phyloP scores from a whole-genome alignment of 2,329 filamentous ascomycete species.

The Epichloe scottii region DNA sequence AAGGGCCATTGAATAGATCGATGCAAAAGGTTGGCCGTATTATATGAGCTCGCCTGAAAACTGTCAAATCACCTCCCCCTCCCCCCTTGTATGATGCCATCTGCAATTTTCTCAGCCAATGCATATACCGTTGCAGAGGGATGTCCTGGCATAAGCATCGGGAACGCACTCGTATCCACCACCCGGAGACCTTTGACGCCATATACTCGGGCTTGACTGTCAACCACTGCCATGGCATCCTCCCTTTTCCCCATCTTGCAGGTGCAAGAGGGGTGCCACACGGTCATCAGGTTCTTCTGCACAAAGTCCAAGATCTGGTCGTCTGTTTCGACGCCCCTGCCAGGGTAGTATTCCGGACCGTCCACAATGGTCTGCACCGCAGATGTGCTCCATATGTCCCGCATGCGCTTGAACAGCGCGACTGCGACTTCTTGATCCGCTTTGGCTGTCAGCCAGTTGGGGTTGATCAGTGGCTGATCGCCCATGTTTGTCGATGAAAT shows the following conservation, averaged over 20 bases:
- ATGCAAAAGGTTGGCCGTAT: too few relatives aligned
- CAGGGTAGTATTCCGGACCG: constrained; percentile 25
- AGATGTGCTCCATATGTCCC: constrained; percentile 20
- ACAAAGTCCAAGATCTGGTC: constrained; percentile 26
- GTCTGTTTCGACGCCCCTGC: constrained; percentile 25
- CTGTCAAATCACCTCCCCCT: neutral
- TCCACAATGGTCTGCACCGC: constrained; percentile 18
- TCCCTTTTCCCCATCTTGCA: constrained; percentile 22
- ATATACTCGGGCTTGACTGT: constrained; percentile 18
- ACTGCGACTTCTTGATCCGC: constrained; percentile 31
- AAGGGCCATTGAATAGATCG: too few relatives aligned
- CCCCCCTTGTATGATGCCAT: constrained; percentile 5
- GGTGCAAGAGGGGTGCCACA: constrained; percentile 17
- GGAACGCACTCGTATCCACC: constrained; percentile 33
- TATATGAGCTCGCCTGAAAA: neutral
- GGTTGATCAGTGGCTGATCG: constrained; percentile 28
- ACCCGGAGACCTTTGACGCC: too few relatives aligned
- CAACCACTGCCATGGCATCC: constrained; percentile 43
- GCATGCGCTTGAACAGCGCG: constrained; percentile 26
- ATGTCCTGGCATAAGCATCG: constrained; percentile 11
- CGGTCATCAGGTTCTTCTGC: constrained; percentile 12
- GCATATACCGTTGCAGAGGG: constrained; percentile 13
- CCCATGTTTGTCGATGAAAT: constrained; percentile 21
- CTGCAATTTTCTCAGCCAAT: constrained; percentile 16
- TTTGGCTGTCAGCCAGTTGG: constrained; percentile 29